Conservation (phyloP, 1,284 basidiomycete genomes). For the Ceratobasidium sp. region DNA sequence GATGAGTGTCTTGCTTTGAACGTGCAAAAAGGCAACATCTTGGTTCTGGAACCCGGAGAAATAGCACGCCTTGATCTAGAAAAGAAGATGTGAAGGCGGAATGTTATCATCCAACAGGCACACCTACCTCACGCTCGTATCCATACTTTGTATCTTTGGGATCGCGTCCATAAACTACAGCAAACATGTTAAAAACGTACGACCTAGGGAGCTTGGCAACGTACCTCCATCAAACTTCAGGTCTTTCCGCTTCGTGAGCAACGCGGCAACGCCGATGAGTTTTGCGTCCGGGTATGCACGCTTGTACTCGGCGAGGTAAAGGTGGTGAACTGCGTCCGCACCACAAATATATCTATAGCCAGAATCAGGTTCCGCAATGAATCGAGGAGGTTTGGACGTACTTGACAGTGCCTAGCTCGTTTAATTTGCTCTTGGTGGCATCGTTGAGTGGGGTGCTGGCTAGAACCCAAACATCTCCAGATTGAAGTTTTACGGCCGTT, state of each 20-base stretch:
- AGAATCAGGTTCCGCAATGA: background rate
- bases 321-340: constrained; percentile 70
- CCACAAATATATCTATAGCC: constrained; percentile 71
- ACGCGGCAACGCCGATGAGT: constrained; percentile 71
- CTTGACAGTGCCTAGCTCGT: constrained; percentile 82
- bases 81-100: background rate
- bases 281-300: constrained; percentile 81
- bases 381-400: constrained; percentile 52
- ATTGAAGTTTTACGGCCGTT: constrained; percentile 80
- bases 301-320: constrained; percentile 77
- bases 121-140: constrained; percentile 80
- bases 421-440: constrained; percentile 76
- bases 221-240: constrained; percentile 70
- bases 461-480: constrained; percentile 83
- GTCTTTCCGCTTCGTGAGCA: constrained; percentile 59
- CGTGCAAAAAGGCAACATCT: constrained; percentile 90
- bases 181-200: constrained; percentile 7
- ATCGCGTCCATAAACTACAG: constrained; percentile 71
- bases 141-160: constrained; percentile 74
- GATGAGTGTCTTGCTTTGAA: constrained; percentile 79
- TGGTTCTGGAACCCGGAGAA: constrained; percentile 86
- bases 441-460: constrained; percentile 83
- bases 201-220: constrained; percentile 46
- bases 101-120: background rate
- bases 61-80: constrained; percentile 73